phyloP scores from a whole-genome alignment of 2,329 filamentous ascomycete genomes.

The Apiospora rasikravindrae region DNA sequence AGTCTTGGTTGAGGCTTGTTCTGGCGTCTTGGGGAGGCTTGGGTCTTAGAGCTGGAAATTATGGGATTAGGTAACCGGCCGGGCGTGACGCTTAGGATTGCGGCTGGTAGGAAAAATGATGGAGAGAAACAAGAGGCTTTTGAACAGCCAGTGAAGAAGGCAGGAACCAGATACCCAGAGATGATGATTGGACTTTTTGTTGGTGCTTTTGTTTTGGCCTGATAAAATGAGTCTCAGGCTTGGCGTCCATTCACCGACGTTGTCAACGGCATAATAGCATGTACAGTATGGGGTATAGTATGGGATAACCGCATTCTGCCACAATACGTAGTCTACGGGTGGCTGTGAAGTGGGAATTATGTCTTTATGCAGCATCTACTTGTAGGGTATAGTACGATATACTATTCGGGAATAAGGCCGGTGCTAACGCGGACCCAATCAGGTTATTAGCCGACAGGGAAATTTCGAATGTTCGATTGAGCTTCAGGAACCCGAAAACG shows the following conservation, averaged over 20 bases:
- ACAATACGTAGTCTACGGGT: neutral
- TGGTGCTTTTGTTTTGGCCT: constrained; percentile 14
- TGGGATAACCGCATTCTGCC: neutral
- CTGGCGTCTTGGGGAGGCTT: neutral
- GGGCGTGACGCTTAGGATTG: neutral
- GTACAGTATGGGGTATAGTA: neutral
- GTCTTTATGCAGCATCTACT: neutral
- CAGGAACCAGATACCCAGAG: neutral
- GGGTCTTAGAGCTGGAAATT: neutral
- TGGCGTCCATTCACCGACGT: constrained; percentile 1
- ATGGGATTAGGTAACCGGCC: neutral
- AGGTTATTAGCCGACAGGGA: neutral
- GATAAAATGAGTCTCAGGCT: constrained; percentile 13
- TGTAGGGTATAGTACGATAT: neutral
- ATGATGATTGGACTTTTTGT: constrained; percentile 2
- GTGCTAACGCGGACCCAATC: constrained; percentile 1
- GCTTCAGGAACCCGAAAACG: constrained; percentile 9
- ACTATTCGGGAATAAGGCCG: neutral
- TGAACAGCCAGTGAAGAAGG: neutral
- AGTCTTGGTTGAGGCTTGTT: constrained; percentile 15
- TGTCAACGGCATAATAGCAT: neutral
- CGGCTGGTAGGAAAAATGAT: neutral
- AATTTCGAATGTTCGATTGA: constrained; percentile 13
- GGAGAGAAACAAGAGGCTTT: neutral
- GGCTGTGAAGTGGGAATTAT: neutral